Conservation (phyloP, 2,329 filamentous ascomycete species). For the Phaeophleospora eucalypticola region DNA sequence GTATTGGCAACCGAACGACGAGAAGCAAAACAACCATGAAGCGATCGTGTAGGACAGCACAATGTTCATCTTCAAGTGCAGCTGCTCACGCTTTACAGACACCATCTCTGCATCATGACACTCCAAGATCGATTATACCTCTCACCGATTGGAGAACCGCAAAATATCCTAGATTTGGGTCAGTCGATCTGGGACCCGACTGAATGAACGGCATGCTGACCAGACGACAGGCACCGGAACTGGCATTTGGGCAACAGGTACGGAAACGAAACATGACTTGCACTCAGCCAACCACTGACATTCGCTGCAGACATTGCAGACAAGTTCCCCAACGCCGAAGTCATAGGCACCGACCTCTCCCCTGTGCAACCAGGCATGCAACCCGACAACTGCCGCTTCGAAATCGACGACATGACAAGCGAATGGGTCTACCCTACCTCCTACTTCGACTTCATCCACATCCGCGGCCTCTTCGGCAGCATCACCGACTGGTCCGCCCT, state of each 20-base stretch:
- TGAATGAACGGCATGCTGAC: neutral
- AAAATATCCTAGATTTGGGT: conserved; percentile 43
- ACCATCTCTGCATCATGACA: conserved; percentile 39
- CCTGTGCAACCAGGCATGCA: conserved; percentile 29
- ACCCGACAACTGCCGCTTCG: conserved; percentile 41
- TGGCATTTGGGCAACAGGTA: conserved; percentile 38
- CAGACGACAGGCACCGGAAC: conserved; percentile 41
- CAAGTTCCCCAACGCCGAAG: conserved; percentile 30
- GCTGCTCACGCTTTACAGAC: conserved; percentile 25
- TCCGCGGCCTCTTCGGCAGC: conserved; percentile 39
- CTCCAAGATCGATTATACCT: conserved; percentile 30
- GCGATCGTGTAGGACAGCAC: conserved; percentile 23
- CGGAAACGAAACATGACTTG: too few species aligned
- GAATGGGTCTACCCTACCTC: conserved; percentile 39
- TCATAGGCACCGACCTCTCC: conserved; percentile 39
- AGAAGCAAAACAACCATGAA: conserved; percentile 29
- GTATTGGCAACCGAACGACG: conserved; percentile 38
- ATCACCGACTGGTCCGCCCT: conserved; percentile 40
- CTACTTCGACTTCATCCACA: conserved; percentile 42
- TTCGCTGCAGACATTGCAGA: conserved; percentile 36
- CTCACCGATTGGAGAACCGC: conserved; percentile 26
- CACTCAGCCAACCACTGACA: too few species aligned
- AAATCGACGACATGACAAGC: conserved; percentile 41
- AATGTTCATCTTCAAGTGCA: too few species aligned
- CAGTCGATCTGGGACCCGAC: neutral